These are phyloP conservation scores for Geotrichum carabidarum DNA, from an alignment of 1,139 yeast genomes.

Conservation along the genomic window DNA sequence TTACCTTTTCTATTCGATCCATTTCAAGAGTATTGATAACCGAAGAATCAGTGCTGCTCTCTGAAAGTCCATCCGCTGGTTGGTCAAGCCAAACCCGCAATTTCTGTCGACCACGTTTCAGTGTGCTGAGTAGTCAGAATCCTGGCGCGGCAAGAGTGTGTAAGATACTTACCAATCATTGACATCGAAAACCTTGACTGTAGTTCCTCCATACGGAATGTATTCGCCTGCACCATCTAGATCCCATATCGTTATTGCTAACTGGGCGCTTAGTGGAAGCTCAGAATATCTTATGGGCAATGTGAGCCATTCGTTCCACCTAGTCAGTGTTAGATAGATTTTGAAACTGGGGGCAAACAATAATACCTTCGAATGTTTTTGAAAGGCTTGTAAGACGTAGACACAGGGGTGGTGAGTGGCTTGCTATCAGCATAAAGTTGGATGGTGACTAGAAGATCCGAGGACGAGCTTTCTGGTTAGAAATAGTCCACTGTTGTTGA, in stretches of 20 bases:
- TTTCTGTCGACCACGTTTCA: constrained; percentile 56
- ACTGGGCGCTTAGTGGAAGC: constrained; percentile 54
- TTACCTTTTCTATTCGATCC: constrained; percentile 44
- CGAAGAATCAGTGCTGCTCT: constrained; percentile 32
- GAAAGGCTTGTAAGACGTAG: constrained; percentile 61
- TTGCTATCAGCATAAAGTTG: constrained; percentile 59
- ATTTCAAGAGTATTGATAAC: constrained; percentile 32
- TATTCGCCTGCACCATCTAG: constrained; percentile 49
- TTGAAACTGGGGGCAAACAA: not conserved
- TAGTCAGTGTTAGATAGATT: not conserved
- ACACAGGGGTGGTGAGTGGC: constrained; percentile 61
- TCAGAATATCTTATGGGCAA: constrained; percentile 70
- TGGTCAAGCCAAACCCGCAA: constrained; percentile 41
- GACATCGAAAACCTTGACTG: constrained; percentile 53
- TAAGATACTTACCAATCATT: constrained; percentile 30
- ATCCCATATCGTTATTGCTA: constrained; percentile 65
- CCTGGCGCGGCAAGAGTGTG: not conserved
- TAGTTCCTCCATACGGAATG: constrained; percentile 55
- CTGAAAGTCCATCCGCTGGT: constrained; percentile 35
- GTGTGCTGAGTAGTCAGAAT: constrained; percentile 34
- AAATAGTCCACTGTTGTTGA: not conserved
- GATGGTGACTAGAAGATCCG: constrained; percentile 60
- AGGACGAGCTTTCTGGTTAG: constrained; percentile 36
- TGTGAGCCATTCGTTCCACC: constrained; percentile 59
- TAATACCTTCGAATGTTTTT: constrained; percentile 35